Base-by-base conservation (phyloP, 768 basidiomycete species). In the Pulveroboletus sp. region DNA sequence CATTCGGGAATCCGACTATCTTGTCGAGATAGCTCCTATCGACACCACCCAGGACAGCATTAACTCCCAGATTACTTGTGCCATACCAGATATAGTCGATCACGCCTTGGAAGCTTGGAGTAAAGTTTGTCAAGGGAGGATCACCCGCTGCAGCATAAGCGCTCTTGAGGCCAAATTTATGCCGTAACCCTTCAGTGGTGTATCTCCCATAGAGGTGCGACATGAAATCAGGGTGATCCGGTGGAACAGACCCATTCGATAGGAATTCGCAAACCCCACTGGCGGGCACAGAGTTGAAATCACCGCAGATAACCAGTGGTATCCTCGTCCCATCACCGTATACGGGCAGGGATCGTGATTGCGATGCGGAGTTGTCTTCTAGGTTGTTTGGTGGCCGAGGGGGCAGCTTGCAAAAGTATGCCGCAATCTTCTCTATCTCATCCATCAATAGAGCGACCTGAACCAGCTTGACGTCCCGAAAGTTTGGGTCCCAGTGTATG, bases 51-150 rank as follows among this genome's bases (percentile, higher is more conserved):
- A 98, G 74, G n/a, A 95, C 82, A 18, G 84, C 83, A 53, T 85
- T 93, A 26, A 89, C 83, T 9, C 79, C 76, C 43, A 98, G 57
- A 52, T 82, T 90, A 43, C 76, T 72, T 0, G 82, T 78, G 51
- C 86, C 81, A 68, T 90, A 93, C 89, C 93, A 99, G 61, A 99
- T 79, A 66, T 98, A 94, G 70, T 99, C 96, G 57, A 99, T 79
- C 46, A 80, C 78, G 39, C 88, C 94, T 57, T 80, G 80, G 77
- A 88, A 98, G 51, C 82, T 82, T 6, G 96, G 89, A 17, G 89
- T 91, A 60, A 82, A 86, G 66, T 99, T 98, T 45, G 96, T 99
- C 70, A 94, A 68, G 36, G 84, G 77, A 33, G 85, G 63, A 61
- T 83, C 83, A 18, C 77, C 79, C 9, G 62, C 65, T 39, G 69